phyloP scores from a whole-genome alignment of 2,329 filamentous ascomycete species.

The Pseudogymnoascus sp. region DNA sequence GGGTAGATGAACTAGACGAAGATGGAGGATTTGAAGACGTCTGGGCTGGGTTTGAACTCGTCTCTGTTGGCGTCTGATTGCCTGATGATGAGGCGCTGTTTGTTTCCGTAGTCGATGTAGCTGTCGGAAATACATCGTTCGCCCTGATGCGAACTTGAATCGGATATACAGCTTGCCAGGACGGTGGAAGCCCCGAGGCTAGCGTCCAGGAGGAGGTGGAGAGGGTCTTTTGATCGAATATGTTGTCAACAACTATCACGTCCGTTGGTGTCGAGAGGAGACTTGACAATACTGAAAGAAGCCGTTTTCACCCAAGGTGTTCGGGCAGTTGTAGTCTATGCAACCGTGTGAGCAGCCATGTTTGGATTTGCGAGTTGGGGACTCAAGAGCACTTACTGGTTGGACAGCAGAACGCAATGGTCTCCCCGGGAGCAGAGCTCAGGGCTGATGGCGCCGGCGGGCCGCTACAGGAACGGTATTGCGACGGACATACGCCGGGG shows the following conservation, averaged over 20 bases:
- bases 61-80: neutral
- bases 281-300: neutral
- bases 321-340: neutral
- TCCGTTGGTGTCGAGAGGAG: neutral
- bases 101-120: neutral
- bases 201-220: neutral
- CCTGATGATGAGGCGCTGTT: neutral
- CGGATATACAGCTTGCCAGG: neutral
- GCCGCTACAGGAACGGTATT: neutral
- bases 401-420: neutral
- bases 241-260: neutral
- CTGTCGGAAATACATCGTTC: neutral
- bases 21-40: neutral
- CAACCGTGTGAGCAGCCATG: neutral
- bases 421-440: neutral
- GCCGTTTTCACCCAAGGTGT: neutral
- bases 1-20: neutral
- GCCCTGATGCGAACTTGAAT: neutral
- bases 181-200: neutral
- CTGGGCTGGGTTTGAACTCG: neutral
- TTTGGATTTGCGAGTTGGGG: neutral
- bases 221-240: neutral
- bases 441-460: neutral
- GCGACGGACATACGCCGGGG: neutral
- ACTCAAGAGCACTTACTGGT: neutral